Conservation (phyloP, 441 rosid genomes). For the Gossypium gossypioides region DNA sequence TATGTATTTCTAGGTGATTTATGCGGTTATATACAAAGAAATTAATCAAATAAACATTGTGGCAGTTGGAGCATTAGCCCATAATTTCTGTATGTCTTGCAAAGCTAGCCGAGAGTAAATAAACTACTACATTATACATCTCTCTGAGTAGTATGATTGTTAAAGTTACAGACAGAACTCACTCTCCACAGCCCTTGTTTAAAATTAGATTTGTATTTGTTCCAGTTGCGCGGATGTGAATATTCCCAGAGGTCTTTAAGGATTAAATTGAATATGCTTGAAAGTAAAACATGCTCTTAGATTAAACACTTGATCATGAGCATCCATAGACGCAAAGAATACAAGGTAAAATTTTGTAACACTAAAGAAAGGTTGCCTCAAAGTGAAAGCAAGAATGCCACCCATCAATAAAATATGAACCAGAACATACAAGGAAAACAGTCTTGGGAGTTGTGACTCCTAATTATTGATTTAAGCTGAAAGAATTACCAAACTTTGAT, state of each 20-base stretch:
- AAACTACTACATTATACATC: not conserved
- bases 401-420: not conserved
- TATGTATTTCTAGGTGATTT: not conserved
- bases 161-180: not conserved
- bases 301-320: not conserved
- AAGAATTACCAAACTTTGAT: constrained; percentile 9
- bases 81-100: not conserved
- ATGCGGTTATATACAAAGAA: not conserved
- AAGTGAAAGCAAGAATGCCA: not conserved
- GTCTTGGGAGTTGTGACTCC: not conserved
- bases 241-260: not conserved
- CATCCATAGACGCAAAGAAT: not conserved
- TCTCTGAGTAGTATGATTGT: not conserved
- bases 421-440: not conserved
- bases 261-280: not conserved
- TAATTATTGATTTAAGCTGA: not conserved
- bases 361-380: not conserved
- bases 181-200: not conserved
- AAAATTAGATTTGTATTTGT: not conserved
- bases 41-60: not conserved
- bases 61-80: not conserved
- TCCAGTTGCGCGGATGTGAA: not conserved
- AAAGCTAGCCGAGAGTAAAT: not conserved
- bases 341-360: not conserved
- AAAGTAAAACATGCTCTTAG: not conserved